phyloP scores from a whole-genome alignment of 116 monocot species.

The Trichopus zeylanicus region DNA sequence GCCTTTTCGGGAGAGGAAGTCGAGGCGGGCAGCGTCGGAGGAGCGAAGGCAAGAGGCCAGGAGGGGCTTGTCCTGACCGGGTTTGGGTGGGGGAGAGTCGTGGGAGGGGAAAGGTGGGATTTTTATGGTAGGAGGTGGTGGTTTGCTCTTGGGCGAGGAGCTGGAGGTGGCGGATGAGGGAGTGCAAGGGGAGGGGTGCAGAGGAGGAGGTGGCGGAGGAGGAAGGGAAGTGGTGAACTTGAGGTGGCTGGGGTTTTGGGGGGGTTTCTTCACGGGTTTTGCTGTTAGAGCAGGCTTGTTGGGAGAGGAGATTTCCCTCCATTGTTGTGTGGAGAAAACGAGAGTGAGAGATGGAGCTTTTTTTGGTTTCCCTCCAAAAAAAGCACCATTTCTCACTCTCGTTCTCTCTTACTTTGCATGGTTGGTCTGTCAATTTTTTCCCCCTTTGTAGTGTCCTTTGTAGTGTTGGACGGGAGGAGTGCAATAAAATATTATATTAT shows the following conservation, averaged over 20 bases:
- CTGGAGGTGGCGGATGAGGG: slow-evolving; percentile 52
- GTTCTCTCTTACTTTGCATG: too few relatives aligned
- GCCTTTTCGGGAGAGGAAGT: slow-evolving; percentile 51
- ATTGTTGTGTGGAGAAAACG: too few relatives aligned
- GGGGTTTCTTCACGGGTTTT: slow-evolving; percentile 17
- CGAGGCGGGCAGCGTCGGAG: slow-evolving; percentile 15
- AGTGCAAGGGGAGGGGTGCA: slow-evolving; percentile 56
- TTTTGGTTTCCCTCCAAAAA: too few relatives aligned
- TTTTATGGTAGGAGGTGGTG: slow-evolving; percentile 13
- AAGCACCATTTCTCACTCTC: too few relatives aligned
- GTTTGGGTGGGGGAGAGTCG: background rate
- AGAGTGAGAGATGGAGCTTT: too few relatives aligned
- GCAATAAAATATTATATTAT: too few relatives aligned
- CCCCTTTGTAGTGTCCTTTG: too few relatives aligned
- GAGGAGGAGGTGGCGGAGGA: slow-evolving; percentile 44
- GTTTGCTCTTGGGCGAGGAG: too few relatives aligned
- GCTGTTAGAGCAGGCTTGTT: slow-evolving; percentile 45
- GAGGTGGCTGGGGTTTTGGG: slow-evolving; percentile 10
- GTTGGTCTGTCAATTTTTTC: too few relatives aligned
- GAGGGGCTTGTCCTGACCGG: too few relatives aligned
- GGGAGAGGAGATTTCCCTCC: slow-evolving; percentile 53
- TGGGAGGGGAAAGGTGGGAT: slow-evolving; percentile 7
- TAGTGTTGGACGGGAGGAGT: too few relatives aligned
- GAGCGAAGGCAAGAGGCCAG: background rate
- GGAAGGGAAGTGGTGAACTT: slow-evolving; percentile 55